Percentiles rank a stretch among this genome's conserved stretches.
phyloP scores from a whole-genome alignment of 306 rosid genomes.

The Cucurbita maxima region DNA sequence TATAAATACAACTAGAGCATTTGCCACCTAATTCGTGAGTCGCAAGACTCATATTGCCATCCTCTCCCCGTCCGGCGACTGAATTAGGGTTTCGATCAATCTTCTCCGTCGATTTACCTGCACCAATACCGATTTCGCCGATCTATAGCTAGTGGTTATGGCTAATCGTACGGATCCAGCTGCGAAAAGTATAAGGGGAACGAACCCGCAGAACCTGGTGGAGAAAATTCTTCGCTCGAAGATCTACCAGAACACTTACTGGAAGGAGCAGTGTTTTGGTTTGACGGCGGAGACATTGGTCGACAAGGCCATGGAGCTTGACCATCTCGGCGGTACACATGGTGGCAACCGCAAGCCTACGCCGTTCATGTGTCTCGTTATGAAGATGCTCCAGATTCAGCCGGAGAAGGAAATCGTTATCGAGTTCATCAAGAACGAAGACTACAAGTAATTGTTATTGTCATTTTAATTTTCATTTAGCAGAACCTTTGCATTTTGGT shows the following conservation, averaged over 20 bases:
- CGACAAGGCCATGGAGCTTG: slow-evolving; percentile 97
- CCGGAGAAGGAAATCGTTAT: slow-evolving; percentile 96
- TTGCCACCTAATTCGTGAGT: background rate
- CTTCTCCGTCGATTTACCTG: background rate
- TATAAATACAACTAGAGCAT: background rate
- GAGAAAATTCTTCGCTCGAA: slow-evolving; percentile 93
- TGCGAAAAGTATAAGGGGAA: slow-evolving; percentile 86
- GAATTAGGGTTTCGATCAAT: background rate
- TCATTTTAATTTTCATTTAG: background rate
- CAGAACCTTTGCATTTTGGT: background rate
- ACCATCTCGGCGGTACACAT: slow-evolving; percentile 80
- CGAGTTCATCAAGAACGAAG: slow-evolving; percentile 88
- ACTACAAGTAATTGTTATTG: slow-evolving; percentile 47
- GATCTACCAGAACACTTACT: slow-evolving; percentile 79
- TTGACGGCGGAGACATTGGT: slow-evolving; percentile 90
- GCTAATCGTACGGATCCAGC: slow-evolving; percentile 96
- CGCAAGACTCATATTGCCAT: background rate
- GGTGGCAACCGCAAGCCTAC: slow-evolving; percentile 94
- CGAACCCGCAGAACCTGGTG: slow-evolving; percentile 88
- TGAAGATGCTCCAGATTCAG: slow-evolving; percentile 98
- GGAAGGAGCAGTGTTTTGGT: slow-evolving; percentile 99
- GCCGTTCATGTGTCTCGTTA: slow-evolving; percentile 88
- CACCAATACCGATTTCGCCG: background rate
- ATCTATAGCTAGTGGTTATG: slow-evolving; percentile 19
- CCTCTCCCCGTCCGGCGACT: background rate